Conservation (phyloP, 2,329 filamentous ascomycete species). For the Gnomoniopsis smithogilvyi region DNA sequence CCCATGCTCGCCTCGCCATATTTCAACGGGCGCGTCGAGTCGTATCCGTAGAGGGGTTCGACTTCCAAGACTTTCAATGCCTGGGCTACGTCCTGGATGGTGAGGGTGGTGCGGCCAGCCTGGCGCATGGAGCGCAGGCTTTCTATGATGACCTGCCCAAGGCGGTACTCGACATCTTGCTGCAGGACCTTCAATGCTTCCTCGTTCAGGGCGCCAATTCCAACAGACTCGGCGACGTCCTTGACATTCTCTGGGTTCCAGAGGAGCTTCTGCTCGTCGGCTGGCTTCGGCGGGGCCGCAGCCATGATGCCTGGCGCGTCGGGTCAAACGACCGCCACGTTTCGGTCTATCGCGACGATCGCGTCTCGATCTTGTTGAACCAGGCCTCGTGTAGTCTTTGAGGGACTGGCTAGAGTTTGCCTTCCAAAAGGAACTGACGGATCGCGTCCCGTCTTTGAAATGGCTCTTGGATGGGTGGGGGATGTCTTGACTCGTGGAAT, state of each 20-base stretch:
- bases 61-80: slow-evolving; percentile 85
- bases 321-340: not conserved
- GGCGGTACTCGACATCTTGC: slow-evolving; percentile 92
- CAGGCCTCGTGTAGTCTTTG: not conserved
- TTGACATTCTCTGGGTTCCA: slow-evolving; percentile 97
- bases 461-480: not conserved
- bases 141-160: slow-evolving; percentile 91
- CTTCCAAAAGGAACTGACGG: not conserved
- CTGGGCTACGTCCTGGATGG: slow-evolving; percentile 83
- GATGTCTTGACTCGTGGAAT: too few species aligned
- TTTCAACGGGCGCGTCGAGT: slow-evolving; percentile 80
- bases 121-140: slow-evolving; percentile 96
- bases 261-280: slow-evolving; percentile 54
- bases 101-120: slow-evolving; percentile 78
- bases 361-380: not conserved
- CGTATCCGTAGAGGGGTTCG: slow-evolving; percentile 94
- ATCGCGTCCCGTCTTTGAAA: not conserved
- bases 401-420: not conserved
- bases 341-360: not conserved
- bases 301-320: slow-evolving; percentile 13
- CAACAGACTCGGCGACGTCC: slow-evolving; percentile 94
- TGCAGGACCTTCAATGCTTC: slow-evolving; percentile 85
- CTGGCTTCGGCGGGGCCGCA: slow-evolving; percentile 17
- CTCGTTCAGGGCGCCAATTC: slow-evolving; percentile 75
- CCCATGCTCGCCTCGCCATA: slow-evolving; percentile 94